Base-by-base conservation (phyloP, 768 basidiomycete genomes). In the Collybia nuda region DNA sequence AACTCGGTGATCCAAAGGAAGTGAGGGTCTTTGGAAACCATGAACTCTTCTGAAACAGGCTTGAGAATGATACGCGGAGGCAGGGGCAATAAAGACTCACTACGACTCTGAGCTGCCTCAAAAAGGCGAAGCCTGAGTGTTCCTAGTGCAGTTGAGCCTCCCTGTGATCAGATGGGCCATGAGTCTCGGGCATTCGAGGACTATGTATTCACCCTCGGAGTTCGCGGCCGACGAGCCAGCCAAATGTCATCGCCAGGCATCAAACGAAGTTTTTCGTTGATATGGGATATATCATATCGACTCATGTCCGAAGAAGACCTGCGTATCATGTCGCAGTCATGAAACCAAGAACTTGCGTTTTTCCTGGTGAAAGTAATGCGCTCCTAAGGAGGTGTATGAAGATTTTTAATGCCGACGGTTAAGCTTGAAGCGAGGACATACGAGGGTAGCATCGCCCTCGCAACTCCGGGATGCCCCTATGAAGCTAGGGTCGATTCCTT, bases 1-100 rank as follows among this genome's bases (percentile, higher is more conserved):
- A 97, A 97, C 66, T 96, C 93, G 4, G 93, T 96, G 47, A 98
- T 82, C 95, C 95, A 98, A 17, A 95, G 76, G 68, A 98, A 95
- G 66, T 91, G 87, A 42, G 91, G 91, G 21, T 69, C 68, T 23
- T 74, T 47, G 2, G 84, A 69, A 9, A 86, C 74, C 14, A 64
- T 66, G 50, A 85, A 75, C 43, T 82, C 77, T 45, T 85, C 88
- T 87, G 58, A 43, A 50, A 40, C 24, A 52, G 47, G 59, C 53
- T 42, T 44, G 53, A 47, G 48, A 18, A 56, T 36, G 45, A 47
- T 18, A 47, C 26, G 32, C 9, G 38, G 51, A 46, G 57, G 42
- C 48, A 32, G 28, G 11, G 45, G 55, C 40, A 50, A 44, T 26
- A 54, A 45, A 24, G 48, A 62, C 73, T 53, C 50, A 90, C 90